Percentiles rank a stretch among this genome's conserved stretches.
phyloP scores from a whole-genome alignment of 2,329 filamentous ascomycete genomes.

The Beauveria asiatica region DNA sequence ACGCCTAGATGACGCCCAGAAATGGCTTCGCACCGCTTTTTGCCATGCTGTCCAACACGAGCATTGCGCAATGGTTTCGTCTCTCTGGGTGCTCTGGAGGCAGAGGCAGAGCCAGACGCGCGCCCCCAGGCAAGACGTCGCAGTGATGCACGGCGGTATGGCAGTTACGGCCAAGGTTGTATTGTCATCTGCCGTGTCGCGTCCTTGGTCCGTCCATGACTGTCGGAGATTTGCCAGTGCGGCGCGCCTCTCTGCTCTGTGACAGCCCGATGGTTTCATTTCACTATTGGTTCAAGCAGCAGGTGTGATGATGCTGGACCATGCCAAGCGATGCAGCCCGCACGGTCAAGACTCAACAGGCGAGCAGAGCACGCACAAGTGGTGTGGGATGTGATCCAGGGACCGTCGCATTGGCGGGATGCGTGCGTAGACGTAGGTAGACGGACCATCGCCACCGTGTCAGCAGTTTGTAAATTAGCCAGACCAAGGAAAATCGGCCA shows the following conservation, averaged over 20 bases:
- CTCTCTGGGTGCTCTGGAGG: background rate
- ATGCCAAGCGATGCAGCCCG: conserved; percentile 1
- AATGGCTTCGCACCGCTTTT: background rate
- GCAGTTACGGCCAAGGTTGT: background rate
- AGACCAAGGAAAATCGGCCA: background rate
- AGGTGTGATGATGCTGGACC: background rate
- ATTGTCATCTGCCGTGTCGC: background rate
- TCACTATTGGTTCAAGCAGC: background rate
- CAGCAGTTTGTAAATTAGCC: background rate
- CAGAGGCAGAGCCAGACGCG: too few species aligned
- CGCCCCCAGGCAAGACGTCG: background rate
- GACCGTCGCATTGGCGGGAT: background rate
- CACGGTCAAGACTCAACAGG: conserved; percentile 1
- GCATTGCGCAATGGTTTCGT: background rate
- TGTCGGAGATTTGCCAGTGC: background rate
- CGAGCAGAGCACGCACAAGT: background rate
- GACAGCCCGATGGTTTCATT: background rate
- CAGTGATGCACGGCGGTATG: background rate
- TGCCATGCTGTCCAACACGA: conserved; percentile 3
- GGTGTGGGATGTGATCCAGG: conserved; percentile 1
- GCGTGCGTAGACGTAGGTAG: too few species aligned
- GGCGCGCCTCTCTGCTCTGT: background rate
- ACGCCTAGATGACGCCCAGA: background rate
- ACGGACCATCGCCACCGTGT: background rate
- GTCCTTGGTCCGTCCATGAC: background rate